phyloP scores from a whole-genome alignment of 371 early-diverging fungal genomes.

The Mucor racemosus region DNA sequence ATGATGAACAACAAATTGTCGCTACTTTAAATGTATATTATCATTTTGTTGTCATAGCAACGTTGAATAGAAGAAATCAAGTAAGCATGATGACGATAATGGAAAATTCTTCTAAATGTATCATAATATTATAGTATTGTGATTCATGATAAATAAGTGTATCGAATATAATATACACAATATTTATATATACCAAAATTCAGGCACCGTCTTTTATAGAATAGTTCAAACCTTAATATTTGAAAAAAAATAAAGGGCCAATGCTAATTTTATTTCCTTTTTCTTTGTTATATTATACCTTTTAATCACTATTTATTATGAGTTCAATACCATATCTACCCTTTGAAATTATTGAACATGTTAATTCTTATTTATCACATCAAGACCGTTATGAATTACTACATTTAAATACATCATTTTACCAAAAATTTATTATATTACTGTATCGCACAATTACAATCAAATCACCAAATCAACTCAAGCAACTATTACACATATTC shows the following conservation, averaged over 20 bases:
- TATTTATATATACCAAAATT: background rate
- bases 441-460: slow-evolving; percentile 17
- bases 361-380: slow-evolving; percentile 4
- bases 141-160: background rate
- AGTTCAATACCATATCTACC: slow-evolving; percentile 10
- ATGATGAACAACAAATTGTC: too few species aligned
- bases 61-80: background rate
- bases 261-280: slow-evolving; percentile 3
- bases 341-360: slow-evolving; percentile 24
- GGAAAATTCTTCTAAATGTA: too few species aligned
- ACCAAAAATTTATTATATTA: slow-evolving; percentile 9
- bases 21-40: background rate
- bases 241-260: background rate
- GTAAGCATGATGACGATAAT: too few species aligned
- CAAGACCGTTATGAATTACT: slow-evolving; percentile 13
- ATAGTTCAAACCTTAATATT: background rate
- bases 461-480: slow-evolving; percentile 11
- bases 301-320: background rate
- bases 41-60: background rate
- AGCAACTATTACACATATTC: slow-evolving; percentile 10
- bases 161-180: background rate
- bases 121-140: too few species aligned
- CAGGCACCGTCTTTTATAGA: slow-evolving; percentile 4
- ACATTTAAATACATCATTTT: slow-evolving; percentile 3
- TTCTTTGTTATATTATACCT: slow-evolving; percentile 2